Base-by-base conservation (phyloP, 257 asterid species). In the Plectranthus barbatus region DNA sequence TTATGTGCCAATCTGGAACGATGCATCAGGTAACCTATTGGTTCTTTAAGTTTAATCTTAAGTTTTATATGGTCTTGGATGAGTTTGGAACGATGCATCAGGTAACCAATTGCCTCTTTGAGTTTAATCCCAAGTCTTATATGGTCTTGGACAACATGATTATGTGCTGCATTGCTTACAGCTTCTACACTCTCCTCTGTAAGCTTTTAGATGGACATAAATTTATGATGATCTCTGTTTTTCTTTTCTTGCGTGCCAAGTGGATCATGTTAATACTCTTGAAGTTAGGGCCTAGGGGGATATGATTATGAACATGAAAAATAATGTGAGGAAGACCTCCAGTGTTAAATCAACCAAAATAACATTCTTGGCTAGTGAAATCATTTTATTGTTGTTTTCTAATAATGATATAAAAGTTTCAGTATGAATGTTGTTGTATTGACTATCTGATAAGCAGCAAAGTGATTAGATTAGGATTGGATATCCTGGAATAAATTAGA, bases 1-100 rank as follows among this genome's bases (percentile, higher is more conserved):
- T 91, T 50, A 80, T 86, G 72, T 82, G 82, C 48, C 89, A 91
- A 62, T 84, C 86, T 56, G 87, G 78, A 49, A 78, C 75, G 12
- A 84, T 88, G 75, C 31, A n/a, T n/a, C n/a, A n/a, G n/a, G n/a
- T n/a, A n/a, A n/a, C n/a, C n/a, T n/a, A n/a, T n/a, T n/a, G n/a
- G n/a, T n/a, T n/a, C n/a, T n/a, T n/a, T n/a, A n/a, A n/a, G n/a
- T n/a, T n/a, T n/a, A n/a, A n/a, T n/a, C n/a, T n/a, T n/a, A n/a
- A n/a, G n/a, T n/a, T n/a, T n/a, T n/a, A n/a, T n/a, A n/a, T n/a
- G n/a, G n/a, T n/a, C n/a, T n/a, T n/a, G n/a, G n/a, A n/a, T n/a
- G n/a, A n/a, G n/a, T n/a, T n/a, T n/a, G n/a, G n/a, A n/a, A n/a
- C n/a, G n/a, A n/a, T 85, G 34, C 78, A 81, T 9, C 83, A 82